phyloP scores from a whole-genome alignment of 2,329 filamentous ascomycete genomes.

The Salinomyces thailandicus region DNA sequence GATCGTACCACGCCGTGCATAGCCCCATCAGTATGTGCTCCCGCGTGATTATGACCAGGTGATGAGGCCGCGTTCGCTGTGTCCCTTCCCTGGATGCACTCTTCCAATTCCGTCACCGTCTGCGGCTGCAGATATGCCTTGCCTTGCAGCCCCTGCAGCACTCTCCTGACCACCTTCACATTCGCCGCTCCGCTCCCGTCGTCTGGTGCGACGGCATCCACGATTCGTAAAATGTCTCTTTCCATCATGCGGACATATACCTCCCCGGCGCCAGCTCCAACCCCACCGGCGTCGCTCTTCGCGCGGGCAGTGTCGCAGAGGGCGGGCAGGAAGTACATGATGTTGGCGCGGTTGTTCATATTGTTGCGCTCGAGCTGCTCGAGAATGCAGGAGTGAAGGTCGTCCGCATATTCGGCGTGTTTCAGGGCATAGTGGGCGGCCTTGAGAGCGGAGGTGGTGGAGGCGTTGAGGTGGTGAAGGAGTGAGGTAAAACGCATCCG shows the following conservation, averaged over 20 bases:
- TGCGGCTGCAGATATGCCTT: conserved; percentile 66
- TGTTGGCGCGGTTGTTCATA: conserved; percentile 95
- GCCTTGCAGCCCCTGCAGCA: conserved; percentile 42
- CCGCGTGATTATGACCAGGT: conserved; percentile 12
- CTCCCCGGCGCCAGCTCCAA: conserved; percentile 1
- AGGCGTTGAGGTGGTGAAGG: conserved; percentile 83
- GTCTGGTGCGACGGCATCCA: conserved; percentile 82
- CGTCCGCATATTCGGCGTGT: conserved; percentile 89
- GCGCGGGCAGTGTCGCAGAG: conserved; percentile 77
- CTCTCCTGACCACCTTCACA: conserved; percentile 71
- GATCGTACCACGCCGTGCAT: conserved; percentile 6
- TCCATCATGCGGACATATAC: conserved; percentile 86
- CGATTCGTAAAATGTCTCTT: conserved; percentile 79
- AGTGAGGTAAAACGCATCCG: conserved; percentile 92
- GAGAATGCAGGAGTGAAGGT: conserved; percentile 91
- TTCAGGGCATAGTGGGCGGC: conserved; percentile 91
- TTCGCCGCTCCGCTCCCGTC: conserved; percentile 85
- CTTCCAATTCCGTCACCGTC: conserved; percentile 69
- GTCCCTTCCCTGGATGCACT: conserved; percentile 70
- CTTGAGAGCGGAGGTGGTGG: conserved; percentile 79
- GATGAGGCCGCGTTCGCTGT: conserved; percentile 9
- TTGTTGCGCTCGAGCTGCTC: conserved; percentile 89
- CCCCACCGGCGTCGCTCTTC: conserved; percentile 56
- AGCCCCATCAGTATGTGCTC: background rate
- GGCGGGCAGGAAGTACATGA: conserved; percentile 98